Evolutionary conservation across 2,329 filamentous ascomycete species (phyloP).

Genomic region (Paraphoma sp.): DNA sequence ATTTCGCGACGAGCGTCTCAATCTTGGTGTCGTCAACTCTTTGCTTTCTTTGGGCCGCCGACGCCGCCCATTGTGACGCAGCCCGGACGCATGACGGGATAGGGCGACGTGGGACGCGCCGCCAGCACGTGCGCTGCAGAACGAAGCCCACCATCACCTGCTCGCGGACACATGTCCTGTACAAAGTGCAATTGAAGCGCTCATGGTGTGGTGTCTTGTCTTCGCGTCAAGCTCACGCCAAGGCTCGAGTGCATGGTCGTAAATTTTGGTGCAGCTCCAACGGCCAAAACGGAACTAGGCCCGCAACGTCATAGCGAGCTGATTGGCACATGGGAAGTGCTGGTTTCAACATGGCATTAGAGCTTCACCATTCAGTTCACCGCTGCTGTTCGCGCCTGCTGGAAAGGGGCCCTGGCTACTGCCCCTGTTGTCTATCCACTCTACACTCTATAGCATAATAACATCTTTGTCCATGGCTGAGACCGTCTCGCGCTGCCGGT

Average conservation of each 20-base stretch:
- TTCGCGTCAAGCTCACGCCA: constrained; percentile 15
- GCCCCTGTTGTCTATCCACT: constrained; percentile 11
- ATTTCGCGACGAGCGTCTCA: constrained; percentile 51
- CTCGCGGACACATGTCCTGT: constrained; percentile 21
- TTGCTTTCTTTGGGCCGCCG: constrained; percentile 2
- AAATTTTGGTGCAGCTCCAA: constrained; percentile 15
- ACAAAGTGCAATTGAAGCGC: background rate
- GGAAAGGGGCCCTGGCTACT: constrained; percentile 19
- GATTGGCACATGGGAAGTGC: background rate
- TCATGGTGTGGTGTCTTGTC: background rate
- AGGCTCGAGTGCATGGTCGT: constrained; percentile 14
- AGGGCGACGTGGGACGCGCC: constrained; percentile 20
- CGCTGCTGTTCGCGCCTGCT: constrained; percentile 7
- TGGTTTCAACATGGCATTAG: constrained; percentile 22
- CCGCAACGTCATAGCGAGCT: constrained; percentile 23
- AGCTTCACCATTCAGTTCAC: constrained; percentile 24
- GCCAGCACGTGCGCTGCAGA: constrained; percentile 33
- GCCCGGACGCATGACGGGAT: constrained; percentile 8
- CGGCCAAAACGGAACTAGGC: constrained; percentile 25
- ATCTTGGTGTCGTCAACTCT: constrained; percentile 14
- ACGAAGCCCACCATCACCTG: constrained; percentile 38
- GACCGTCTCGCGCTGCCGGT: constrained; percentile 17
- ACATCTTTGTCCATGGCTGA: constrained; percentile 34
- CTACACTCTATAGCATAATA: constrained; percentile 1
- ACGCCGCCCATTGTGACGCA: constrained; percentile 12